Conservation (phyloP, 805 yeast genomes). For the Isabelozyma gotoi region DNA sequence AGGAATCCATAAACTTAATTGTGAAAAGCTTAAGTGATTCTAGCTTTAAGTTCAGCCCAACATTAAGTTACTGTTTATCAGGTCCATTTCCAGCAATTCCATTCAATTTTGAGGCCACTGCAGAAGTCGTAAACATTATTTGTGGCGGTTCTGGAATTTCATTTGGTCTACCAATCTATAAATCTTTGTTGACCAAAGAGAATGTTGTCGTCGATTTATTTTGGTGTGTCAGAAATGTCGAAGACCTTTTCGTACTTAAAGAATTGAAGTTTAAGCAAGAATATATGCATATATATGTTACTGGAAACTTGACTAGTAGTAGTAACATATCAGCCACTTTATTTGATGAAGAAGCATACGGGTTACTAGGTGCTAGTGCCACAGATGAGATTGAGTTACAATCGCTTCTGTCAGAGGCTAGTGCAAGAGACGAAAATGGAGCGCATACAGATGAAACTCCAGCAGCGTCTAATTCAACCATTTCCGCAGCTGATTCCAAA, state of each 20-base stretch:
- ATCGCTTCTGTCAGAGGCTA: slow-evolving; percentile 17
- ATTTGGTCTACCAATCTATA: slow-evolving; percentile 54
- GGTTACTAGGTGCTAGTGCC: slow-evolving; percentile 17
- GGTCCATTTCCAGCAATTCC: slow-evolving; percentile 46
- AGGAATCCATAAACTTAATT: slow-evolving; percentile 41
- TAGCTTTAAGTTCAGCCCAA: slow-evolving; percentile 7
- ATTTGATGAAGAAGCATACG: slow-evolving; percentile 16
- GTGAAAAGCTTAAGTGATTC: slow-evolving; percentile 38
- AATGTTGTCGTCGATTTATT: slow-evolving; percentile 34
- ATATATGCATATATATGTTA: slow-evolving; percentile 40
- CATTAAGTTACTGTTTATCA: slow-evolving; percentile 12
- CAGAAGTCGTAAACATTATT: slow-evolving; percentile 50
- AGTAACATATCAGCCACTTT: background rate
- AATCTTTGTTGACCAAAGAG: slow-evolving; percentile 30
- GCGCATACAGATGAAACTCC: too few species aligned
- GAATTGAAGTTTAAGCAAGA: slow-evolving; percentile 26
- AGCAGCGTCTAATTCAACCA: too few species aligned
- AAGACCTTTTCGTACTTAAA: slow-evolving; percentile 48
- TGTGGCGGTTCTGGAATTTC: slow-evolving; percentile 80
- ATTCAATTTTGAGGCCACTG: slow-evolving; percentile 44
- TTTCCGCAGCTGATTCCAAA: background rate
- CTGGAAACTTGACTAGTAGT: slow-evolving; percentile 16
- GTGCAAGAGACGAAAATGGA: slow-evolving; percentile 10
- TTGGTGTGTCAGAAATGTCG: slow-evolving; percentile 53
- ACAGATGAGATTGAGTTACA: slow-evolving; percentile 21